Evolutionary conservation across 306 rosid species (phyloP).

Genomic region (Trifolium subterraneum): DNA sequence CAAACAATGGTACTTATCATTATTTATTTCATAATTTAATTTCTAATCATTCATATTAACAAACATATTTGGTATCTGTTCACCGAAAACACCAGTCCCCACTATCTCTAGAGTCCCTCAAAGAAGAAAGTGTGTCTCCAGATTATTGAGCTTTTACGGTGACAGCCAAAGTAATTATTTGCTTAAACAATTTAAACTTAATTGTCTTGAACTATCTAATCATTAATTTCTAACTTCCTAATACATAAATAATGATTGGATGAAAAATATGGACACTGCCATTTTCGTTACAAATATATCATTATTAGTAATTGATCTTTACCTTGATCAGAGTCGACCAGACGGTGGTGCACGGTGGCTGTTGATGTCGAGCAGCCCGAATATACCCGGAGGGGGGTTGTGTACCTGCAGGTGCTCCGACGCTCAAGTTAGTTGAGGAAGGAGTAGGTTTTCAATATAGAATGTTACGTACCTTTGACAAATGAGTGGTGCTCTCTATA

Average conservation of each 20-base stretch:
- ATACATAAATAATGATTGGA: neutral
- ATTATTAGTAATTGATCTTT: no score
- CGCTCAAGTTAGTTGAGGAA: no score
- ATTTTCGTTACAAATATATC: no score
- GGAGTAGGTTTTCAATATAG: no score
- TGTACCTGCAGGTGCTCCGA: no score
- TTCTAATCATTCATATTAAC: slow-evolving; percentile 39
- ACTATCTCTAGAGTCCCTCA: slow-evolving; percentile 31
- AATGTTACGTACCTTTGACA: no score
- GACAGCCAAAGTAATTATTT: slow-evolving; percentile 27
- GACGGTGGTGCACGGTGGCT: no score
- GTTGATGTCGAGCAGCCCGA: no score
- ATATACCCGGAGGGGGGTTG: no score
- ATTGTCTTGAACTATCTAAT: neutral
- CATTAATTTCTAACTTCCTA: neutral
- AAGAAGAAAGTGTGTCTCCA: slow-evolving; percentile 44
- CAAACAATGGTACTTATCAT: slow-evolving; percentile 28
- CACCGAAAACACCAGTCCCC: slow-evolving; percentile 42
- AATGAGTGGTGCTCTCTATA: no score
- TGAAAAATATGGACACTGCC: no score
- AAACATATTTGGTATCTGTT: slow-evolving; percentile 31
- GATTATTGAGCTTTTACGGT: slow-evolving; percentile 39
- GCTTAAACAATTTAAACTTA: neutral
- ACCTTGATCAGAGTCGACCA: no score
- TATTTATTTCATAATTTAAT: slow-evolving; percentile 36